Conservation (phyloP, 495 filamentous ascomycete species). For the Annulohypoxylon moriforme region DNA sequence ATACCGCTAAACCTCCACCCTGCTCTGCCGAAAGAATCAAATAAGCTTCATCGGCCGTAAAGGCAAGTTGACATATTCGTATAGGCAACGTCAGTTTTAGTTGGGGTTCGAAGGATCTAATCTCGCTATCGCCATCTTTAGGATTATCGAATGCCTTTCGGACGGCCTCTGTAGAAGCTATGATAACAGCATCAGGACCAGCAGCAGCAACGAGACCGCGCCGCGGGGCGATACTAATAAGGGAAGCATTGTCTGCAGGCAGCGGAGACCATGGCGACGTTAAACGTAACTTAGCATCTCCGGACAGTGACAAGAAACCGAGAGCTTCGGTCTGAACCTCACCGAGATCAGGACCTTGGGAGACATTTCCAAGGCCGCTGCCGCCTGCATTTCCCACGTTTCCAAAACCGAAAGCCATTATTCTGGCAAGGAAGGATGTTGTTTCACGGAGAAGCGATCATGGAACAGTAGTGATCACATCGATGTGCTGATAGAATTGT, state of each 20-base stretch:
- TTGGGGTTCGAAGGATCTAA: constrained; percentile 78
- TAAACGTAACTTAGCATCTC: constrained; percentile 85
- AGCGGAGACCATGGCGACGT: constrained; percentile 82
- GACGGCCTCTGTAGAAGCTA: constrained; percentile 81
- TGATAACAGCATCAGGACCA: constrained; percentile 78
- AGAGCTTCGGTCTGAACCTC: constrained; percentile 77
- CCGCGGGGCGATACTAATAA: constrained; percentile 83
- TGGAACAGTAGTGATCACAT: constrained; percentile 18
- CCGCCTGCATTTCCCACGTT: constrained; percentile 46
- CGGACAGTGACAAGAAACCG: constrained; percentile 81
- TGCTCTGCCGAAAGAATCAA: constrained; percentile 85
- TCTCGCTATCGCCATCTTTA: constrained; percentile 68
- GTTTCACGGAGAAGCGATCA: constrained; percentile 27
- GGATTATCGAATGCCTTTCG: constrained; percentile 76
- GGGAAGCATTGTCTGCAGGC: constrained; percentile 83
- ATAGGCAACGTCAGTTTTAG: constrained; percentile 75
- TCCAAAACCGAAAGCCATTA: constrained; percentile 77
- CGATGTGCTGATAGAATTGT: constrained; percentile 10
- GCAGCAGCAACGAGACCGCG: constrained; percentile 89
- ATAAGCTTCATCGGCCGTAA: constrained; percentile 85
- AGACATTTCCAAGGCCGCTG: constrained; percentile 44
- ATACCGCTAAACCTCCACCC: constrained; percentile 85
- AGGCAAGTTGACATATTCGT: constrained; percentile 87
- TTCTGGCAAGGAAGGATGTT: constrained; percentile 25
- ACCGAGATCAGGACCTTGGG: constrained; percentile 66